Evolutionary conservation across 164 flowering plant genomes (phyloP), one percentile per base, ranked within the genome.

Genomic region (Saururus chinensis): DNA sequence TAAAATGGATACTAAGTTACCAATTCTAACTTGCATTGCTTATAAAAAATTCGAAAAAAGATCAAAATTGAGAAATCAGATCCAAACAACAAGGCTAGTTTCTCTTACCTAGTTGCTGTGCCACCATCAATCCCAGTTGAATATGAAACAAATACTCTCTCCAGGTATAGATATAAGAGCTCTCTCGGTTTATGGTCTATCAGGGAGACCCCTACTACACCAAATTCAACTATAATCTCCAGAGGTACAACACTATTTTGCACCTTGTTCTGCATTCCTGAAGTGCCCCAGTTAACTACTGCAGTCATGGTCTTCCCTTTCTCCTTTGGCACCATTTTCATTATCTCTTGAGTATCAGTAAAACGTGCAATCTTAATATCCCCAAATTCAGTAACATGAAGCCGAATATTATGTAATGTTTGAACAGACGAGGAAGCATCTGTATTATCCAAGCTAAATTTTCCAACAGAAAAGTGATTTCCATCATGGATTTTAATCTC

Each of bases 151-250:
- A 76, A 87, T 20, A 93, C 90, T 59, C 86, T 82, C 71, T 93
- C 95, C 74, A 93, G 65, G 68, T 88, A 85, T 57, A 93, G 61
- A 71, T 85, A 93, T 54, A 77, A 80, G 40, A 90, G 80, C 76
- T 93, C 99, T 68, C 82, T 88, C 62, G 99, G 99, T 59, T 77
- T 79, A 60, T 88, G 97, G 78, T 93, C 97, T 35, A 88, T 73
- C 57, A 93, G 60, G 66, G 97, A 93, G 71, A 93, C 40, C 48
- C 97, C 99, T 59, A 90, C 73, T 53, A 84, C 85, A 40, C 91
- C 95, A 68, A 93, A 61, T 66, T 93, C 95, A 56, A 93, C 63
- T 60, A 83, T 83, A 61, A 93, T 64, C 76, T 93, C 99, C 0
- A 85, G 4, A 53, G 97, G 90, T 53, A 84, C 63, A 40, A 63